These are phyloP conservation scores for Solanum hybrid DNA, from an alignment of 305 asterid genomes.

Conservation along the genomic window DNA sequence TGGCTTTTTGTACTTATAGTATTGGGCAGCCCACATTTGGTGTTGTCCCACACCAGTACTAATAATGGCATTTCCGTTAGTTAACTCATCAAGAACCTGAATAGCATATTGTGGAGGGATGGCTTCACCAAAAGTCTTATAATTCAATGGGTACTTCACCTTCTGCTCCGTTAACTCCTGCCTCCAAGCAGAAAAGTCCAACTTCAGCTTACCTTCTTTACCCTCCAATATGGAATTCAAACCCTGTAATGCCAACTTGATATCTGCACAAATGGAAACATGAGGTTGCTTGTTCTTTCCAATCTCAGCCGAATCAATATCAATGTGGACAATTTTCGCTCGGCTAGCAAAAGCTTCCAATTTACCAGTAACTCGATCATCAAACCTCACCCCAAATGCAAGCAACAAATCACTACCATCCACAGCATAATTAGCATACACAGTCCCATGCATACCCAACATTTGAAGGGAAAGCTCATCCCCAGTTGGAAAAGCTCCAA, in stretches of 20 bases:
- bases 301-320: slow-evolving; percentile 36
- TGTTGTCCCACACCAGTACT: slow-evolving; percentile 44
- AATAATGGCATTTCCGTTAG: slow-evolving; percentile 28
- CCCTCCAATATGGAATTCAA: slow-evolving; percentile 27
- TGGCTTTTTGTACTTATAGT: slow-evolving; percentile 28
- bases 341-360: slow-evolving; percentile 40
- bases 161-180: slow-evolving; percentile 32
- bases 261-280: slow-evolving; percentile 34
- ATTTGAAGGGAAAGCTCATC: slow-evolving; percentile 32
- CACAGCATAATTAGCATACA: slow-evolving; percentile 37
- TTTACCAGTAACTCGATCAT: slow-evolving; percentile 43
- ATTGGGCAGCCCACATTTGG: slow-evolving; percentile 43
- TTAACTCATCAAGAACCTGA: slow-evolving; percentile 35
- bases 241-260: slow-evolving; percentile 31
- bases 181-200: slow-evolving; percentile 35
- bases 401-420: slow-evolving; percentile 40
- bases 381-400: slow-evolving; percentile 45
- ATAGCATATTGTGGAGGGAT: slow-evolving; percentile 43
- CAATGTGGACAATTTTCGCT: slow-evolving; percentile 43
- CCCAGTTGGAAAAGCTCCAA: slow-evolving; percentile 33
- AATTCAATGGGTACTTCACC: slow-evolving; percentile 21
- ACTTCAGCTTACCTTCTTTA: not conserved
- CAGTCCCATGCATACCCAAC: slow-evolving; percentile 51
- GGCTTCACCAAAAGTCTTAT: slow-evolving; percentile 22
- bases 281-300: slow-evolving; percentile 48